These are phyloP conservation scores for Penicillium psychrofluorescens DNA, from an alignment of 495 filamentous ascomycete species.

Conservation along the genomic window DNA sequence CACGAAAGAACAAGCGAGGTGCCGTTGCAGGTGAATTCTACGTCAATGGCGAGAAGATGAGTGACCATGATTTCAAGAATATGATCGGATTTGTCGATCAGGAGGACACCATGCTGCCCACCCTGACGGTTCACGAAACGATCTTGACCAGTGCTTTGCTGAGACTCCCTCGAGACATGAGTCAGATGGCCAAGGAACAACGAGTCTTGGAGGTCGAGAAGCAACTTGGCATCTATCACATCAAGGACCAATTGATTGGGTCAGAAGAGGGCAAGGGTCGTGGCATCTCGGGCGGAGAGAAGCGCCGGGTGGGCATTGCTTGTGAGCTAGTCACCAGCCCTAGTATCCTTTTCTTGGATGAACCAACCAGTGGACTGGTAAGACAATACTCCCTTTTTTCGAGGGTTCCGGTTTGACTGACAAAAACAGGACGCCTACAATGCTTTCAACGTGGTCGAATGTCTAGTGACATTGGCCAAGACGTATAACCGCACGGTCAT, in stretches of 20 bases:
- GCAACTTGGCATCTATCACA: conserved; percentile 87
- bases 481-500: conserved; percentile 94
- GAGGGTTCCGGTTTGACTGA: background rate
- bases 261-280: conserved; percentile 93
- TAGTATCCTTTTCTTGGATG: conserved; percentile 93
- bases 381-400: conserved; percentile 3
- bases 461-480: conserved; percentile 88
- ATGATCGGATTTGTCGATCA: conserved; percentile 97
- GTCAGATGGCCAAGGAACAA: conserved; percentile 73
- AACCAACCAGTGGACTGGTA: conserved; percentile 84
- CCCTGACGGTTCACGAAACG: conserved; percentile 95
- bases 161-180: conserved; percentile 87
- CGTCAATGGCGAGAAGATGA: conserved; percentile 87
- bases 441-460: conserved; percentile 95
- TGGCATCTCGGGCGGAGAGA: conserved; percentile 95
- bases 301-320: conserved; percentile 91
- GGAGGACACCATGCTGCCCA: conserved; percentile 96
- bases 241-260: conserved; percentile 91
- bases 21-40: conserved; percentile 74
- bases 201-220: conserved; percentile 87
- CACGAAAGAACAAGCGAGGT: conserved; percentile 95
- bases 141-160: conserved; percentile 91
- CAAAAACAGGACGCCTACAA: conserved; percentile 70
- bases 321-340: conserved; percentile 97
- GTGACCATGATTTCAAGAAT: conserved; percentile 76